Evolutionary conservation across 108 stramenopile genomes (phyloP).

Genomic region (Cylindrotheca fusiformis): DNA sequence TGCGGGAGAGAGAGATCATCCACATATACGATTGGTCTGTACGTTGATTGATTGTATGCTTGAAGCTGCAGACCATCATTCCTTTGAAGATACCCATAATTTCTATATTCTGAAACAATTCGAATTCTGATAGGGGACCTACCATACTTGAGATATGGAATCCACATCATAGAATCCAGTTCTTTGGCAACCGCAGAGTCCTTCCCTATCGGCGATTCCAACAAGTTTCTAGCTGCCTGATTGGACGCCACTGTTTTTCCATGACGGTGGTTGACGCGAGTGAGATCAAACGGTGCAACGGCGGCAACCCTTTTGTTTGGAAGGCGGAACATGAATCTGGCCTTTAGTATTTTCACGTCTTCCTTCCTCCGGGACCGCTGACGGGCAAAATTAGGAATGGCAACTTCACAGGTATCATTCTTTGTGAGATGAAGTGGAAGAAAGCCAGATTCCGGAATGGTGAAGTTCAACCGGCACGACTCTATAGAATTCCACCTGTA

Average conservation of each 20-base stretch:
- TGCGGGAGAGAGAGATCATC: constrained; percentile 42
- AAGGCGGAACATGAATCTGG: constrained; percentile 19
- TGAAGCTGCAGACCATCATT: constrained; percentile 28
- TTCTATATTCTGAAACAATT: constrained; percentile 35
- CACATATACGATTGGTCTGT: constrained; percentile 38
- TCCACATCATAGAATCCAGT: constrained; percentile 15
- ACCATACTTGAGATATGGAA: constrained; percentile 44
- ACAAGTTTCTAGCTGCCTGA: constrained; percentile 8
- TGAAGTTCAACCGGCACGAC: constrained; percentile 14
- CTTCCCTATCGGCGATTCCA: constrained; percentile 7
- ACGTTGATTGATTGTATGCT: constrained; percentile 25
- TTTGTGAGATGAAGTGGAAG: constrained; percentile 18
- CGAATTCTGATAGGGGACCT: constrained; percentile 34
- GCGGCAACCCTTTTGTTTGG: background rate
- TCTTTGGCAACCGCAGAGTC: constrained; percentile 5
- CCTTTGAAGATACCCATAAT: constrained; percentile 26
- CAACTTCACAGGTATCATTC: constrained; percentile 20
- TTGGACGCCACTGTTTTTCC: background rate
- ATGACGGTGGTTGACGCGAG: constrained; percentile 20
- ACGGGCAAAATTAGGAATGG: constrained; percentile 16
- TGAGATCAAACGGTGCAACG: constrained; percentile 19
- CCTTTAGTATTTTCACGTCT: constrained; percentile 18
- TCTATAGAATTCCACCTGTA: constrained; percentile 17
- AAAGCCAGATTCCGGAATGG: constrained; percentile 16
- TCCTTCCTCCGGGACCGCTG: constrained; percentile 6